phyloP scores from a whole-genome alignment of 2,329 filamentous ascomycete species.

The Cryphonectria radicalis region DNA sequence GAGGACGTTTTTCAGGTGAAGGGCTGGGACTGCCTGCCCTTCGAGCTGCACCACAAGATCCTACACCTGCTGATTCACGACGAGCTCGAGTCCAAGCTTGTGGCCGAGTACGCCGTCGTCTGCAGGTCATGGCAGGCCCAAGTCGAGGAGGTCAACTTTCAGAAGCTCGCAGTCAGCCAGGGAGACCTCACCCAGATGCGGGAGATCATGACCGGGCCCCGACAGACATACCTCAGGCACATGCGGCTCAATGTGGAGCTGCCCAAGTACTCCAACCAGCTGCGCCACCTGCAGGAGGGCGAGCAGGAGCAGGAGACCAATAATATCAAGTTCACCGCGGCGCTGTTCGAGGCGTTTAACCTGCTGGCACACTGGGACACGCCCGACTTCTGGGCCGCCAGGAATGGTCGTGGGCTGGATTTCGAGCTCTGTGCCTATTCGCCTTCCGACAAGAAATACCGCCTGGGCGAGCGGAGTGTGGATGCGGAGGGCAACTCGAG shows the following conservation, averaged over 20 bases:
- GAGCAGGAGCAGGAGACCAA: slow-evolving; percentile 36
- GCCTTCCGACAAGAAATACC: slow-evolving; percentile 32
- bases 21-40: slow-evolving; percentile 25
- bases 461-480: slow-evolving; percentile 32
- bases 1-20: not conserved
- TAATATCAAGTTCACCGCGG: slow-evolving; percentile 34
- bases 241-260: slow-evolving; percentile 34
- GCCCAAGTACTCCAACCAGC: slow-evolving; percentile 31
- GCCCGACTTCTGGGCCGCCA: slow-evolving; percentile 15
- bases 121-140: slow-evolving; percentile 35
- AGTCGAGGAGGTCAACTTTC: slow-evolving; percentile 36
- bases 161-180: slow-evolving; percentile 31
- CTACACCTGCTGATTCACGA: slow-evolving; percentile 25
- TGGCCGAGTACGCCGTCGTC: slow-evolving; percentile 35
- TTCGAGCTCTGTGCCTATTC: slow-evolving; percentile 35
- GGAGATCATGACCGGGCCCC: slow-evolving; percentile 30
- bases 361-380: slow-evolving; percentile 34
- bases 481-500: slow-evolving; percentile 34
- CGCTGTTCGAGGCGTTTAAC: slow-evolving; percentile 35
- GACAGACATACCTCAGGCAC: slow-evolving; percentile 32
- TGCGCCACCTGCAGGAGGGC: slow-evolving; percentile 31
- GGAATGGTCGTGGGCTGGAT: slow-evolving; percentile 29
- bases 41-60: slow-evolving; percentile 30
- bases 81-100: slow-evolving; percentile 19
- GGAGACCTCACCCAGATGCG: slow-evolving; percentile 33